Percentiles rank a stretch among this genome's conserved stretches.
phyloP scores from a whole-genome alignment of 1,139 yeast genomes.

The Blastobotrys elegans region DNA sequence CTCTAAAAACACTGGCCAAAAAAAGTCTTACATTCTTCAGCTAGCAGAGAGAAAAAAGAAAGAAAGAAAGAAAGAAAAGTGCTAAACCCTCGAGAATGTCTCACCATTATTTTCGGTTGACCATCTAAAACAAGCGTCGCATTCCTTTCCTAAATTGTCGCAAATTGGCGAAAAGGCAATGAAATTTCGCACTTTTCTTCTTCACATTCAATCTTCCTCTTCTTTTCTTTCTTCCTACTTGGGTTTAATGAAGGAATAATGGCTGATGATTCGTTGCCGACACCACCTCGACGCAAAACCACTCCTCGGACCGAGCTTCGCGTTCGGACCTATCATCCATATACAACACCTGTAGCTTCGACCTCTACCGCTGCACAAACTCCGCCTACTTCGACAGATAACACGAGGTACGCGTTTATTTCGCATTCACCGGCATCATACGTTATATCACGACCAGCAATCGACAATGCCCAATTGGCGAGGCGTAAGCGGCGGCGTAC shows the following conservation, averaged over 20 bases:
- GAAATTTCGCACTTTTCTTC: background rate
- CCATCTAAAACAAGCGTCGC: background rate
- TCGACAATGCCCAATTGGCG: constrained; percentile 85
- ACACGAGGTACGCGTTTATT: constrained; percentile 60
- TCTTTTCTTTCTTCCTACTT: background rate
- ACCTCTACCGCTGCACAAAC: background rate
- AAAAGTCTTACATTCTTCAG: background rate
- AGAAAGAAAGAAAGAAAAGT: background rate
- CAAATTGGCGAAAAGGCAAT: background rate
- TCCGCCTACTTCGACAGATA: background rate
- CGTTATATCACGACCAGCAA: constrained; percentile 75
- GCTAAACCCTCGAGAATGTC: background rate
- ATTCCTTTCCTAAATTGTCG: background rate
- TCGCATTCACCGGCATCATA: constrained; percentile 78
- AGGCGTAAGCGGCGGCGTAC: constrained; percentile 95
- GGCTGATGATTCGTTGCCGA: background rate
- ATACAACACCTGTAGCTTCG: background rate
- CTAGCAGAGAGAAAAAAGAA: background rate
- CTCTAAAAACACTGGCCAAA: background rate
- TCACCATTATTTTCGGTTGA: background rate
- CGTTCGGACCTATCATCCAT: background rate
- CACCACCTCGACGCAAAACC: background rate
- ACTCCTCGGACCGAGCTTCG: background rate
- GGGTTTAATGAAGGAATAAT: background rate
- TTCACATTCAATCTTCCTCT: background rate